Evolutionary conservation across 352 stramenopile genomes (phyloP).

Genomic region (Phytopythium boreale): DNA sequence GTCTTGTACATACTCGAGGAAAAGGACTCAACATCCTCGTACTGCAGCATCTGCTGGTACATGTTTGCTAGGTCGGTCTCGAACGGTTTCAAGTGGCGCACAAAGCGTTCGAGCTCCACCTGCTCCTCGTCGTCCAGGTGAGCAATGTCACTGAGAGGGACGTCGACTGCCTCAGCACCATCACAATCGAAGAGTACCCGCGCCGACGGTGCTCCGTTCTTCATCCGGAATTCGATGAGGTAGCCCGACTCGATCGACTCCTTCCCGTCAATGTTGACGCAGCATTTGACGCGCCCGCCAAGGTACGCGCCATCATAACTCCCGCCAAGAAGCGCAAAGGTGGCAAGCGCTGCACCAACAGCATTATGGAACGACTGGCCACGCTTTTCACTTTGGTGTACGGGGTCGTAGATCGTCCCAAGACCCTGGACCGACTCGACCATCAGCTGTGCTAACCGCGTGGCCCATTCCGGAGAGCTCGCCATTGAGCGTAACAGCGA

Average conservation of each 20-base stretch:
- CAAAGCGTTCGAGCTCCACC: constrained; percentile 39
- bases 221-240: constrained; percentile 47
- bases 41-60: constrained; percentile 23
- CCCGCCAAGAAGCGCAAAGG: constrained; percentile 54
- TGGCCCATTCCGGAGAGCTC: constrained; percentile 27
- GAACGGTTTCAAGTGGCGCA: constrained; percentile 29
- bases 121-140: constrained; percentile 41
- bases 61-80: constrained; percentile 22
- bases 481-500: constrained; percentile 42
- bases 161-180: constrained; percentile 39
- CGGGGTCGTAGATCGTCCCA: not conserved
- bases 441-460: constrained; percentile 26
- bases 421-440: constrained; percentile 11
- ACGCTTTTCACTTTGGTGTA: not conserved
- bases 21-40: constrained; percentile 10
- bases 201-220: constrained; percentile 34
- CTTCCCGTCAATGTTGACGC: constrained; percentile 72
- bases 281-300: constrained; percentile 61
- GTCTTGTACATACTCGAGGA: constrained; percentile 27
- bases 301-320: constrained; percentile 45
- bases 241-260: constrained; percentile 71
- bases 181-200: constrained; percentile 73
- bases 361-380: not conserved
- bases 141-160: constrained; percentile 48
- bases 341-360: constrained; percentile 29